These are phyloP conservation scores for Rhododendron vialii DNA, from an alignment of 148 eudicot species.

Conservation along the genomic window DNA sequence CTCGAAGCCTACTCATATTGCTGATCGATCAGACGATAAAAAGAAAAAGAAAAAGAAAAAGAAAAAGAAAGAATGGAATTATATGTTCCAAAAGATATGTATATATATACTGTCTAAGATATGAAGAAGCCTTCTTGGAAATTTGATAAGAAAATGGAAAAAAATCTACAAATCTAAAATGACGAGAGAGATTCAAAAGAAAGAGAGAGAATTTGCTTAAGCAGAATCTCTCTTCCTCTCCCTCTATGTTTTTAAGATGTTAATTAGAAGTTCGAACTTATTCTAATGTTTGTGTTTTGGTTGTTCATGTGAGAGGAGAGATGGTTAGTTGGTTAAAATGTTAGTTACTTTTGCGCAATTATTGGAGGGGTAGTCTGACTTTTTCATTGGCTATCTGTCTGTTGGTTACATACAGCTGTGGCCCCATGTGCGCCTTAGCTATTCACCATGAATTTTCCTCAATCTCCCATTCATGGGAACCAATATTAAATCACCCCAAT, in stretches of 20 bases:
- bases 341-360: slow-evolving; percentile 13
- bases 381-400: slow-evolving; percentile 12
- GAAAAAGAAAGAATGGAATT: background rate
- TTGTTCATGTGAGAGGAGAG: background rate
- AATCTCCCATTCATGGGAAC: background rate
- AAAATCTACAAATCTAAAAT: background rate
- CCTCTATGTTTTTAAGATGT: background rate
- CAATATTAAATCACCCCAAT: background rate
- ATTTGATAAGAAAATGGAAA: background rate
- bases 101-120: background rate
- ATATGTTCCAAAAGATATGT: background rate
- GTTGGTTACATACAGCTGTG: slow-evolving; percentile 5
- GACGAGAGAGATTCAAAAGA: slow-evolving; percentile 31
- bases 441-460: background rate
- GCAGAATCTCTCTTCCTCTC: slow-evolving; percentile 12
- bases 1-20: slow-evolving; percentile 48
- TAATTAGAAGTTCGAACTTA: background rate
- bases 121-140: background rate
- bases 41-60: too few species aligned
- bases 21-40: background rate
- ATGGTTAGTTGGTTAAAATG: slow-evolving; percentile 19
- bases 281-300: background rate
- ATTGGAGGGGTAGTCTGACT: slow-evolving; percentile 14
- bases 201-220: slow-evolving; percentile 15
- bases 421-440: slow-evolving; percentile 10